phyloP scores from a whole-genome alignment of 305 asterid species.

The Fraxinus albicans region DNA sequence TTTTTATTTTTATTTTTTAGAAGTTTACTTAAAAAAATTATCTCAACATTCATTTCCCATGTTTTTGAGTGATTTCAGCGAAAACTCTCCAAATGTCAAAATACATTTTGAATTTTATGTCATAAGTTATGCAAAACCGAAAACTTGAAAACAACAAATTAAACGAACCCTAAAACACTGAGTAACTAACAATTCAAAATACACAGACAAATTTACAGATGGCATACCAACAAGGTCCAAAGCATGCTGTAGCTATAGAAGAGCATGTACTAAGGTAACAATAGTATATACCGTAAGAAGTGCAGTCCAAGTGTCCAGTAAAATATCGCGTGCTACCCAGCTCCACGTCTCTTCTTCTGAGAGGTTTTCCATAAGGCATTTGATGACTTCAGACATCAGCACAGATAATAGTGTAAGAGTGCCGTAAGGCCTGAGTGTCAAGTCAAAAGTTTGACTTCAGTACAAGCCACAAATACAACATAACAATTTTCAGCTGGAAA shows the following conservation, averaged over 20 bases:
- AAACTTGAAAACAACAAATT: too few relatives aligned
- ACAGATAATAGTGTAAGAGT: constrained; percentile 68
- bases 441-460: constrained; percentile 22
- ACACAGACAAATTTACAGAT: neutral
- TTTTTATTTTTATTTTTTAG: too few relatives aligned
- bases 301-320: constrained; percentile 89
- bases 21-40: too few relatives aligned
- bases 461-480: constrained; percentile 6
- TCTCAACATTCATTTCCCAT: neutral
- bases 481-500: constrained; percentile 1
- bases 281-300: constrained; percentile 64
- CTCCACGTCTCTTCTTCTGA: constrained; percentile 95
- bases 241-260: constrained; percentile 8
- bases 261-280: constrained; percentile 20
- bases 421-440: constrained; percentile 80
- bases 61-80: neutral
- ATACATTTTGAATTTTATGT: too few relatives aligned
- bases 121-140: too few relatives aligned
- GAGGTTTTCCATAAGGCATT: constrained; percentile 61
- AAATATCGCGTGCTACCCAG: constrained; percentile 96
- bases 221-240: neutral
- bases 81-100: too few relatives aligned
- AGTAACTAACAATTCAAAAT: constrained; percentile 10
- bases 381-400: constrained; percentile 79
- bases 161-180: neutral